Base-by-base conservation (phyloP, 2,329 filamentous ascomycete genomes). In the Tympanopsis confertula region DNA sequence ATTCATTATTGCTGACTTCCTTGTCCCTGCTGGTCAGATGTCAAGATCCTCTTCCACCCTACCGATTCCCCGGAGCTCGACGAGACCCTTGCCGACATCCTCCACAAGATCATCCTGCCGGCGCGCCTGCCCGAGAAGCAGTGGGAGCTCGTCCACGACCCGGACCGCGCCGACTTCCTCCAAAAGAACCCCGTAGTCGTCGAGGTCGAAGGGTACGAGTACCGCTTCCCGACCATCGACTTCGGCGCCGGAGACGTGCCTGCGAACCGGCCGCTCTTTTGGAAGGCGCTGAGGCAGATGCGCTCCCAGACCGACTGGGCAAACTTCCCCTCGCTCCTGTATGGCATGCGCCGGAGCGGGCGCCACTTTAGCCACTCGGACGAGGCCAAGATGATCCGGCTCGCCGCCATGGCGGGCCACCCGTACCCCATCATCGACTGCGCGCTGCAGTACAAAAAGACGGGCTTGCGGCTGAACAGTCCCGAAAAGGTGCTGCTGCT, bases 61-160 rank as follows among this genome's bases (percentile, higher is more conserved):
- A 68, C 71, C 4, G 70, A 69, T 13, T 68, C 69, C 32, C 44
- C 61, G 17, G 60, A 72, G 39, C 66, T 83, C 42, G 68, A 79
- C 51, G 41, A 53, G 12, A 49, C 67, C 20, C 68, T 83, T 42
- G 52, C 56, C 29, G 55, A 49, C 17, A 66, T 82, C 50, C 73
- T 77, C 44, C 57, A 66, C 35, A 69, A 70, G 46, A 66, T 78
- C 53, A 70, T 82, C 51, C 57, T 82, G 30, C 77, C 77, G n/a
- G 57, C 65, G 20, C 71, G 76, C 50, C 69, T 84, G 19, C 62
- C 67, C 17, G 40, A 51, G 19, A 55, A 58, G 37, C 69, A 81
- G 56, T 68, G 63, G 47, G 61, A 68, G 45, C 62, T 70, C 41
- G 56, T 82, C 46, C 69, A 65, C 57, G 58, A 62, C 41, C 44